A percentile compares a stretch with the other conserved stretches of the same genome.
Evolutionary conservation across 1,284 basidiomycete genomes (phyloP).

Genomic region (Tremellales sp.): DNA sequence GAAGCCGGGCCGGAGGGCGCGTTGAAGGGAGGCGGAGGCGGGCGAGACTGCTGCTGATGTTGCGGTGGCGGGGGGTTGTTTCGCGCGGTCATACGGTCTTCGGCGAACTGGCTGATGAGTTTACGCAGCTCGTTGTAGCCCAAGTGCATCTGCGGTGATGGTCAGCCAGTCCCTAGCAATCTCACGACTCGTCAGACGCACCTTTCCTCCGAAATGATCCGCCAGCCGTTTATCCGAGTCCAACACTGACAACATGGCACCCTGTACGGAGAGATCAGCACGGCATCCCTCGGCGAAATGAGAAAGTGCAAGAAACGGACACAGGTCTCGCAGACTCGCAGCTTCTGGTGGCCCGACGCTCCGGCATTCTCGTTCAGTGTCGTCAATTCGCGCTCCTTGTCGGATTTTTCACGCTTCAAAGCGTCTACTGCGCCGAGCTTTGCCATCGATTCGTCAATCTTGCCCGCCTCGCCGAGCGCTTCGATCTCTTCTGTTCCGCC

Average conservation of each 20-base stretch:
- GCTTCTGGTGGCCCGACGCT: conserved; percentile 97
- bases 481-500: conserved; percentile 98
- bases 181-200: conserved; percentile 46
- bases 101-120: conserved; percentile 81
- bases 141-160: conserved; percentile 77
- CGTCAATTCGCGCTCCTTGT: conserved; percentile 97
- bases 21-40: conserved; percentile 6
- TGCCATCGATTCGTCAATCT: conserved; percentile 96
- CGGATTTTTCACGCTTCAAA: conserved; percentile 88
- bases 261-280: conserved; percentile 11
- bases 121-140: conserved; percentile 97
- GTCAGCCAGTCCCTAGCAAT: conserved; percentile 2
- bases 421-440: conserved; percentile 98
- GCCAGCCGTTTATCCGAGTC: conserved; percentile 98
- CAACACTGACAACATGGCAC: conserved; percentile 94
- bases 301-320: conserved; percentile 43
- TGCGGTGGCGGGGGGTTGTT: conserved; percentile 52
- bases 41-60: conserved; percentile 25
- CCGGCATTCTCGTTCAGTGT: conserved; percentile 96
- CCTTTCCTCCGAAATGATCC: conserved; percentile 99
- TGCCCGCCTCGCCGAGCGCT: conserved; percentile 89
- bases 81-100: conserved; percentile 70
- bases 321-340: conserved; percentile 98
- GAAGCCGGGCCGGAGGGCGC: conserved; percentile 10
- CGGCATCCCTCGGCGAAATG: neutral